Evolutionary conservation across 1,139 yeast genomes (phyloP).

Genomic region (Saccharomycopsis hybrid): DNA sequence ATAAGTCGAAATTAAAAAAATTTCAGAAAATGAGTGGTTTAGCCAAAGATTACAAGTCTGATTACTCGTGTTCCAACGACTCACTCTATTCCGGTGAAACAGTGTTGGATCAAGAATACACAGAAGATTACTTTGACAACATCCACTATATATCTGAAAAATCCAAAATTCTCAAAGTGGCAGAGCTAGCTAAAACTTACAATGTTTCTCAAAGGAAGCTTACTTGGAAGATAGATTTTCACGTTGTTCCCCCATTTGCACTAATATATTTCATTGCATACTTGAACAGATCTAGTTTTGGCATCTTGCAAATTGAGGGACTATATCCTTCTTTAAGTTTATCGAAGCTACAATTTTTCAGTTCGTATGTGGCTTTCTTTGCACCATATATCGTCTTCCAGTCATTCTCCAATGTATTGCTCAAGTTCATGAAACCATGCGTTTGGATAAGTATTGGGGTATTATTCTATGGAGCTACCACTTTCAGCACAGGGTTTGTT

Average conservation of each 20-base stretch:
- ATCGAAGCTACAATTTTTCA: slow-evolving; percentile 6
- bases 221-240: slow-evolving; percentile 8
- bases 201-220: not conserved
- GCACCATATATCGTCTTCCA: slow-evolving; percentile 16
- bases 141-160: slow-evolving; percentile 7
- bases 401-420: slow-evolving; percentile 12
- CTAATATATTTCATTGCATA: slow-evolving; percentile 12
- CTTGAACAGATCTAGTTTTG: slow-evolving; percentile 10
- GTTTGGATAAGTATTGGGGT: slow-evolving; percentile 11
- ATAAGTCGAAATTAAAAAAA: too few relatives aligned
- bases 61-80: not conserved
- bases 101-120: not conserved
- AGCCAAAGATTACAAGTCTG: too few relatives aligned
- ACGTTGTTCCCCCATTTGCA: slow-evolving; percentile 12
- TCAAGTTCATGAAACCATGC: slow-evolving; percentile 14
- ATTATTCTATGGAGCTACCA: slow-evolving; percentile 12
- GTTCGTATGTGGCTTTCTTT: slow-evolving; percentile 13
- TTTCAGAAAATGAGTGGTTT: too few relatives aligned
- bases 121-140: not conserved
- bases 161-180: slow-evolving; percentile 6
- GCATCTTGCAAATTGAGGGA: slow-evolving; percentile 9
- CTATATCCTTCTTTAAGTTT: slow-evolving; percentile 3
- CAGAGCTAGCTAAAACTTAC: slow-evolving; percentile 6
- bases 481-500: slow-evolving; percentile 13
- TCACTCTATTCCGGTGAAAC: slow-evolving; percentile 7